A percentile compares a stretch with the other conserved stretches of the same genome.
Evolutionary conservation across 371 early-diverging fungal genomes (phyloP).

Genomic region (Saksenaea oblongispora): DNA sequence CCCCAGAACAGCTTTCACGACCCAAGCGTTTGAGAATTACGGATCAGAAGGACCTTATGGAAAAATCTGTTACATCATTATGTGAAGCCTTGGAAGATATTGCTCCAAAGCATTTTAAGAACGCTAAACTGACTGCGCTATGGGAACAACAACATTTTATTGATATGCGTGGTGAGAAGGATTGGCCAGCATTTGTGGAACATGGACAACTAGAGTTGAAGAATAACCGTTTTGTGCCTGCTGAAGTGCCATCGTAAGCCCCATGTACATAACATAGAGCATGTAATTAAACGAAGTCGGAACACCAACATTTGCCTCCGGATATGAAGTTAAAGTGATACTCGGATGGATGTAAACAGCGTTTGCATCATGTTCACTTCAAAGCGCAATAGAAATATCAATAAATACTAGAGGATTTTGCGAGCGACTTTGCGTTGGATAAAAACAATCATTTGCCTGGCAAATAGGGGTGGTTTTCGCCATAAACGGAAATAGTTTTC

Average conservation of each 20-base stretch:
- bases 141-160: constrained; percentile 52
- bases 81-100: constrained; percentile 43
- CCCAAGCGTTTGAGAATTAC: constrained; percentile 50
- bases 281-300: background rate
- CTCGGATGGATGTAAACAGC: no score
- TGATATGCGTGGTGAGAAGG: constrained; percentile 40
- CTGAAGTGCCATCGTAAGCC: background rate
- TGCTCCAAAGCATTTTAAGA: constrained; percentile 18
- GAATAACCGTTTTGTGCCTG: constrained; percentile 42
- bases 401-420: no score
- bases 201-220: constrained; percentile 48
- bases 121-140: constrained; percentile 36
- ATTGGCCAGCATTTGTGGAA: constrained; percentile 49
- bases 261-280: background rate
- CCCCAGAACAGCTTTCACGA: constrained; percentile 38
- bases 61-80: constrained; percentile 38
- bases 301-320: no score
- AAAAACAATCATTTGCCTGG: no score
- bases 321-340: no score
- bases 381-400: no score
- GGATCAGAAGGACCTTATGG: constrained; percentile 43
- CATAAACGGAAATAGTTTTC: no score
- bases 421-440: no score
- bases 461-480: no score
- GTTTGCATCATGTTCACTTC: no score